Percentiles rank a stretch among this genome's conserved stretches.
These are phyloP conservation scores for Udeniomyces megalosporus DNA, from an alignment of 768 basidiomycete genomes.

Conservation along the genomic window DNA sequence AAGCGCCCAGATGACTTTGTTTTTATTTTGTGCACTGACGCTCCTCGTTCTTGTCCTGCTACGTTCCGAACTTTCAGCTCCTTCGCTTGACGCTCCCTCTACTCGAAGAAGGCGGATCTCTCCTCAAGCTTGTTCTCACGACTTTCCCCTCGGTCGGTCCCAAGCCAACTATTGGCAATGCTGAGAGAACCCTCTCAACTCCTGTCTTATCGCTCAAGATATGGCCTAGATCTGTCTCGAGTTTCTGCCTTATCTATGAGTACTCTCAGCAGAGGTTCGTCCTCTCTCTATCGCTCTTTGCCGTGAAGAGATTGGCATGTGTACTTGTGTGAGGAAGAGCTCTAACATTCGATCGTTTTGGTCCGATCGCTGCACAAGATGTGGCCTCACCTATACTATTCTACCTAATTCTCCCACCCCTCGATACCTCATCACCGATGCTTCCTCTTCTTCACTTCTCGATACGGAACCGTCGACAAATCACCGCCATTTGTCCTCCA, in stretches of 20 bases:
- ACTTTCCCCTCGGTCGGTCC: too few species aligned
- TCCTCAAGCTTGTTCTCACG: background rate
- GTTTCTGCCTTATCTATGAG: constrained; percentile 13
- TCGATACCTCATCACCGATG: constrained; percentile 9
- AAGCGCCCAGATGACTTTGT: background rate
- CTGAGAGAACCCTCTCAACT: too few species aligned
- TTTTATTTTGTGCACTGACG: background rate
- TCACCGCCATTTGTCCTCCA: background rate
- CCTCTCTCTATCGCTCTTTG: too few species aligned
- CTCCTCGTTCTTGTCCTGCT: background rate
- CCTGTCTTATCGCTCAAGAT: background rate
- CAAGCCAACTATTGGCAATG: too few species aligned
- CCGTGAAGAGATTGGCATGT: background rate
- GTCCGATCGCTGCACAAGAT: background rate
- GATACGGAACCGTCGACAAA: background rate
- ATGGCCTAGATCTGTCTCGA: constrained; percentile 8
- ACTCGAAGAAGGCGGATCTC: background rate
- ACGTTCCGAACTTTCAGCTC: background rate
- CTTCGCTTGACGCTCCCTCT: constrained; percentile 5
- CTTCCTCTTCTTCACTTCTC: background rate
- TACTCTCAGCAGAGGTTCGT: too few species aligned
- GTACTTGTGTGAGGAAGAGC: background rate
- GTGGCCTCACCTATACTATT: constrained; percentile 1
- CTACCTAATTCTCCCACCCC: background rate
- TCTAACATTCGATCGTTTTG: too few species aligned